Evolutionary conservation across 176 grass and related monocot genomes (phyloP).

Genomic region (Pharus latifolius): DNA sequence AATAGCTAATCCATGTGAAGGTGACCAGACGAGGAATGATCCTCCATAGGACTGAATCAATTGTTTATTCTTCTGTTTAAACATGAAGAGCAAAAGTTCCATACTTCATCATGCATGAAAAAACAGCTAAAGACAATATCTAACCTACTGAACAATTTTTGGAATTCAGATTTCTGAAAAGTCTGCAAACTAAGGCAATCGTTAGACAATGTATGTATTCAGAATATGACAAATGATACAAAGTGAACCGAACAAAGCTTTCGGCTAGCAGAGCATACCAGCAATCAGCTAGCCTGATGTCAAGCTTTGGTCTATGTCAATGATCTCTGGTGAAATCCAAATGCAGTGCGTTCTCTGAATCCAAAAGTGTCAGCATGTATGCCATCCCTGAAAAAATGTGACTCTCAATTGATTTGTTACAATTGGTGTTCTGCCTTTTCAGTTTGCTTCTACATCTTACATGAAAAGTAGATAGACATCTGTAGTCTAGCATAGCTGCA

Average conservation of each 20-base stretch:
- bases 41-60: conserved; percentile 4
- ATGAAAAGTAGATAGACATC: neutral
- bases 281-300: neutral
- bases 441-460: neutral
- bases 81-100: conserved; percentile 5
- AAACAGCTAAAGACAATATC: neutral
- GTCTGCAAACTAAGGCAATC: neutral
- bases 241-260: neutral
- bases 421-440: neutral
- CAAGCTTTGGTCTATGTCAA: neutral
- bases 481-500: neutral
- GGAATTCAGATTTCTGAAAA: neutral
- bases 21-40: no score
- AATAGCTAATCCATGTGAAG: no score
- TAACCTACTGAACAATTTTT: neutral
- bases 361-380: neutral
- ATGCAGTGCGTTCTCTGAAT: neutral
- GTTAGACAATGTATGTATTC: neutral
- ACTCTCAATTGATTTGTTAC: neutral
- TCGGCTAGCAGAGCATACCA: neutral
- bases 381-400: neutral
- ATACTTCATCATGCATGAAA: neutral
- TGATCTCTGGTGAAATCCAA: neutral
- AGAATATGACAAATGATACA: neutral
- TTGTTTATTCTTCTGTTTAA: neutral